Conservation (phyloP, 805 yeast species). For the Candida fluviatilis region DNA sequence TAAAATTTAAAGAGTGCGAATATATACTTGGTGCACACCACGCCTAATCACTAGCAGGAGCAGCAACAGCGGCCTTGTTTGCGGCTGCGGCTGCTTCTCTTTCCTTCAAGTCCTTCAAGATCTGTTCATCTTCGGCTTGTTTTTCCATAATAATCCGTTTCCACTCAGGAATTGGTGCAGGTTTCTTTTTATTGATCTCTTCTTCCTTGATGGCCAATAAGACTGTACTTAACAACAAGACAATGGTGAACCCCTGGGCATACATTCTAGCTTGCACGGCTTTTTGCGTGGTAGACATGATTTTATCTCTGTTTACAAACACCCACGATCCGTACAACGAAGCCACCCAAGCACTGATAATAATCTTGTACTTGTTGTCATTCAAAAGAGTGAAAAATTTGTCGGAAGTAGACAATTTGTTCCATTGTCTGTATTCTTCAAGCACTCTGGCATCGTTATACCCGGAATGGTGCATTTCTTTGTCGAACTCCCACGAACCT, state of each 20-base stretch:
- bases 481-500: conserved; percentile 42
- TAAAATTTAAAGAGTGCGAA: too few relatives aligned
- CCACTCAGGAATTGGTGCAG: conserved; percentile 35
- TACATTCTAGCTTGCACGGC: conserved; percentile 88
- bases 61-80: neutral
- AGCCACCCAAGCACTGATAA: conserved; percentile 36
- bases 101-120: conserved; percentile 7
- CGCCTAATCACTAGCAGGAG: too few relatives aligned
- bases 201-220: conserved; percentile 63
- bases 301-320: conserved; percentile 64
- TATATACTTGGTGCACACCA: too few relatives aligned
- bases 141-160: conserved; percentile 24
- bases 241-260: conserved; percentile 79
- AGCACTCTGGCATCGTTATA: conserved; percentile 23
- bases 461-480: conserved; percentile 29
- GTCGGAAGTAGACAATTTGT: conserved; percentile 24
- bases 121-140: conserved; percentile 16
- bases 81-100: neutral
- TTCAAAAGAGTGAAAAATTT: conserved; percentile 24
- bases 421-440: conserved; percentile 36
- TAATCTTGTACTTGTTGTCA: conserved; percentile 33
- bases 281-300: conserved; percentile 73
- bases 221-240: conserved; percentile 63
- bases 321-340: conserved; percentile 66
- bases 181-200: conserved; percentile 38